phyloP scores from a whole-genome alignment of 1,139 yeast species.

The Saccharomycopsis crataegensis region DNA sequence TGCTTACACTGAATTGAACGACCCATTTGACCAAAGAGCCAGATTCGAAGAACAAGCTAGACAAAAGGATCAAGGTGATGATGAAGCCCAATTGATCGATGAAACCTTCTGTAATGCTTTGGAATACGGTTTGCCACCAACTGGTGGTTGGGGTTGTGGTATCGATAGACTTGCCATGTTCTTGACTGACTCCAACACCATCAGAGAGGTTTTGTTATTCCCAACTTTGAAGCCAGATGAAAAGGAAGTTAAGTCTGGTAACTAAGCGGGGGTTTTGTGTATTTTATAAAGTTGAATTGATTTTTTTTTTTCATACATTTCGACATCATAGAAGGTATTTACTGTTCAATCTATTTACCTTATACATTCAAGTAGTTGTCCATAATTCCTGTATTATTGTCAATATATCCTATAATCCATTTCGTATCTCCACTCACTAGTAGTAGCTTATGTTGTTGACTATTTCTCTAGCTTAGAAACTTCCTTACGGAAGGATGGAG shows the following conservation, averaged over 20 bases:
- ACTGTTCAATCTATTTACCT: no score
- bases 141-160: slow-evolving; percentile 99
- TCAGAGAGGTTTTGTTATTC: slow-evolving; percentile 95
- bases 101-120: slow-evolving; percentile 96
- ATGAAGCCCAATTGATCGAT: slow-evolving; percentile 94
- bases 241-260: slow-evolving; percentile 12
- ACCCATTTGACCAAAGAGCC: slow-evolving; percentile 95
- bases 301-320: no score
- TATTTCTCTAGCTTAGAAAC: no score
- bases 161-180: slow-evolving; percentile 98
- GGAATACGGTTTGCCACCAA: slow-evolving; percentile 98
- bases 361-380: no score
- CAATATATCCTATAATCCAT: no score
- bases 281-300: neutral
- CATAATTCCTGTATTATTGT: no score
- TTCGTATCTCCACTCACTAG: no score
- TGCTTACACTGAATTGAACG: slow-evolving; percentile 98
- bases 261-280: neutral
- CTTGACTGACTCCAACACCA: slow-evolving; percentile 91
- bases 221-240: slow-evolving; percentile 96
- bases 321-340: no score
- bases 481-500: no score
- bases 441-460: no score
- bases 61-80: slow-evolving; percentile 98
- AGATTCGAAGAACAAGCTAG: slow-evolving; percentile 98